Evolutionary conservation across 331 rosid genomes (phyloP).

Genomic region (Malus hybrid): DNA sequence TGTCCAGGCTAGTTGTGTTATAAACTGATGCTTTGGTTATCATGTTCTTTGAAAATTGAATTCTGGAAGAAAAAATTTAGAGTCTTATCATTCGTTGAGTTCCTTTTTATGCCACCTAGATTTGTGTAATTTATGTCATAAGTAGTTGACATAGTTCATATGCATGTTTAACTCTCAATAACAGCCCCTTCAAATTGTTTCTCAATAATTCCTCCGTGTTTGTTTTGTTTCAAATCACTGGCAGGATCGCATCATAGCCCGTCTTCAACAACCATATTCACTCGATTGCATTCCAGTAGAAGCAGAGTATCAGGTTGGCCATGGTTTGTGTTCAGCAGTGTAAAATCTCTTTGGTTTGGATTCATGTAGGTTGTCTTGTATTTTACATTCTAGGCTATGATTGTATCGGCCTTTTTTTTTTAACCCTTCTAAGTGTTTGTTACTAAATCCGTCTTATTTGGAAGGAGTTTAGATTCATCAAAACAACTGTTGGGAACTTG

Average conservation of each 20-base stretch:
- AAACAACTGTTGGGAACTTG: not conserved
- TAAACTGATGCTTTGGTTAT: not conserved
- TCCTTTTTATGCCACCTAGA: not conserved
- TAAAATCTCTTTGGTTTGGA: not conserved
- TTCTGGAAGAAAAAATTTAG: not conserved
- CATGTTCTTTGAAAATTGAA: not conserved
- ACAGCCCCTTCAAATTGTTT: not conserved
- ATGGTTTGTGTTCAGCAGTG: not conserved
- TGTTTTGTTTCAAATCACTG: slow-evolving; percentile 3
- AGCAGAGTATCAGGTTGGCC: slow-evolving; percentile 77
- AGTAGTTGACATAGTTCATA: not conserved
- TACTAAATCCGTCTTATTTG: not conserved
- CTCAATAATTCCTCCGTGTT: not conserved
- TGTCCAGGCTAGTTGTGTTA: not conserved
- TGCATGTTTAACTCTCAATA: not conserved
- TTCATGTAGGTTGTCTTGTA: not conserved
- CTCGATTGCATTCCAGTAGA: slow-evolving; percentile 93
- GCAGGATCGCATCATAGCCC: slow-evolving; percentile 92
- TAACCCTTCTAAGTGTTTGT: not conserved
- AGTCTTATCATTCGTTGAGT: not conserved
- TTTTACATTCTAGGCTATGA: not conserved
- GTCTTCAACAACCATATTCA: slow-evolving; percentile 93
- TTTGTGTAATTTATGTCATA: too few species aligned
- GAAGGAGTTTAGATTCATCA: not conserved
- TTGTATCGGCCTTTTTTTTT: not conserved